A percentile compares a stretch with the other conserved stretches of the same genome.
These are phyloP conservation scores for Amoeboaphelidium protococcarum DNA, from an alignment of 371 early-diverging fungal genomes.

Conservation along the genomic window DNA sequence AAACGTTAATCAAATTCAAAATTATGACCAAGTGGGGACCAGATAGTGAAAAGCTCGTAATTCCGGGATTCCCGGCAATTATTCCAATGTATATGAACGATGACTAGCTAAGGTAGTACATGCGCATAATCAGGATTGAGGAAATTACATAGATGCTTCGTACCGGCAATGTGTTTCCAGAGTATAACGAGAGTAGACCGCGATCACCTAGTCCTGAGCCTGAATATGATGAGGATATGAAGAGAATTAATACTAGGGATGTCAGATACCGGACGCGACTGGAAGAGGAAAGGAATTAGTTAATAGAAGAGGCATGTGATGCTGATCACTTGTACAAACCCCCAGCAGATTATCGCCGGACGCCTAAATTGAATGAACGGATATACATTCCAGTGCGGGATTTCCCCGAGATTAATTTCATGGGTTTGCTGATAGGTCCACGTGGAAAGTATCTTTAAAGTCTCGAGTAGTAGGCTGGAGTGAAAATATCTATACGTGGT, in stretches of 20 bases:
- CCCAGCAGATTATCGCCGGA: conserved; percentile 64
- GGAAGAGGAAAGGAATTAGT: conserved; percentile 71
- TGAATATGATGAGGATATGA: conserved; percentile 62
- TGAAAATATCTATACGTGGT: conserved; percentile 88
- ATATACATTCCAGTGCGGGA: conserved; percentile 74
- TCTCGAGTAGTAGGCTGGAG: conserved; percentile 74
- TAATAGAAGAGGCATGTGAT: conserved; percentile 51
- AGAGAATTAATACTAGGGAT: conserved; percentile 82
- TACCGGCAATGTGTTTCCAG: neutral
- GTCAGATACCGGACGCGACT: conserved; percentile 60
- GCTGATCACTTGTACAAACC: conserved; percentile 56
- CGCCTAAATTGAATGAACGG: conserved; percentile 57
- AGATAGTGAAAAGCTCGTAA: neutral
- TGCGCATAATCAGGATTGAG: neutral
- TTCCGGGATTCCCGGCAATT: neutral
- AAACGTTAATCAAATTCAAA: no score
- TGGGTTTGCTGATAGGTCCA: conserved; percentile 85
- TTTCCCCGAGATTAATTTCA: conserved; percentile 87
- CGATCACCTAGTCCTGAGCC: conserved; percentile 87
- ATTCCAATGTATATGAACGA: neutral
- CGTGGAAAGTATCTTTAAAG: conserved; percentile 83
- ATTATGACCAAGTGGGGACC: no score
- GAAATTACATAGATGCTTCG: neutral
- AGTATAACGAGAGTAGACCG: conserved; percentile 8
- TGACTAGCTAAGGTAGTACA: neutral